phyloP scores from a whole-genome alignment of 1,284 basidiomycete genomes.

The Puccinia polysora region DNA sequence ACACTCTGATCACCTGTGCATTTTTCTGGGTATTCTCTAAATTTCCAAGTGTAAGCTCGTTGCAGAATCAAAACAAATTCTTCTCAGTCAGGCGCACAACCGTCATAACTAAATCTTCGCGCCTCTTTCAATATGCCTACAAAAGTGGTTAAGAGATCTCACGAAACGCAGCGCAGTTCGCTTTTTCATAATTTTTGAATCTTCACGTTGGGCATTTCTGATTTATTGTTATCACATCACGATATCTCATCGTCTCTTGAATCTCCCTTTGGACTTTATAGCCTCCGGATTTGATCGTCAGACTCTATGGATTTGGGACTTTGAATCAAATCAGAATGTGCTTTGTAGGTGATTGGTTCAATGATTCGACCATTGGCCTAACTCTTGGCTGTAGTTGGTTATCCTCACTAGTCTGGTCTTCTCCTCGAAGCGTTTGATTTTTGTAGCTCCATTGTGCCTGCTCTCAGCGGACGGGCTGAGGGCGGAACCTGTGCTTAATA shows the following conservation, averaged over 20 bases:
- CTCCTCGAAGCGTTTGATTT: constrained; percentile 4
- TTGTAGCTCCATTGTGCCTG: constrained; percentile 9
- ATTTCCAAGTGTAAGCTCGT: constrained; percentile 6
- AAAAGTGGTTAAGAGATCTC: constrained; percentile 13
- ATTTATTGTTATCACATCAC: neutral
- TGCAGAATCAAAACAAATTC: no score
- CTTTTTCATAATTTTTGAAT: neutral
- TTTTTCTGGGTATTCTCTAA: constrained; percentile 26
- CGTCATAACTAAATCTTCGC: neutral
- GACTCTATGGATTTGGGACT: constrained; percentile 15
- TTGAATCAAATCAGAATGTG: constrained; percentile 14
- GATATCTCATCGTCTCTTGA: neutral
- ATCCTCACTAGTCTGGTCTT: neutral
- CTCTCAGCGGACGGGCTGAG: constrained; percentile 15
- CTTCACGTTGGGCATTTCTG: neutral
- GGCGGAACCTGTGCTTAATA: neutral
- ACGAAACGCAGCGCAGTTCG: constrained; percentile 12
- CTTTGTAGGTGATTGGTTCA: neutral
- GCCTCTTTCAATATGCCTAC: neutral
- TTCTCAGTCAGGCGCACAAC: neutral
- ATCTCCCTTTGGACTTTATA: neutral
- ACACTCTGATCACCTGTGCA: neutral
- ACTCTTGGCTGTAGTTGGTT: neutral
- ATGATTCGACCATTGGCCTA: neutral
- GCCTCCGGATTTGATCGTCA: constrained; percentile 11